Conservation (phyloP, 768 basidiomycete species). For the Mycena amicta region DNA sequence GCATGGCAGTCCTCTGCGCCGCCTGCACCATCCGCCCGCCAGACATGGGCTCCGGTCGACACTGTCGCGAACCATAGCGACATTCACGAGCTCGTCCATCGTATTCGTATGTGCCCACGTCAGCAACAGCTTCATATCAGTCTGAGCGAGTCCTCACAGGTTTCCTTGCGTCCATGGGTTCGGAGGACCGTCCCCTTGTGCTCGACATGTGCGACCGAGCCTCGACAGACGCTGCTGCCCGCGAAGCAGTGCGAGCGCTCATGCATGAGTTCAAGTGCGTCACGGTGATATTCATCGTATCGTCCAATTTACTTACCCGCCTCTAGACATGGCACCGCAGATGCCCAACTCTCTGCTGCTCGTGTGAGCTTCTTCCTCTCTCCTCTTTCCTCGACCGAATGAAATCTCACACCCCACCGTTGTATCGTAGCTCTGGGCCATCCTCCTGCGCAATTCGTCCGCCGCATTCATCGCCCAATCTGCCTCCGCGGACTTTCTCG, state of each 20-base stretch:
- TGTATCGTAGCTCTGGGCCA: slow-evolving; percentile 14
- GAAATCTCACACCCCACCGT: no score
- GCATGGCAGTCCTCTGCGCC: no score
- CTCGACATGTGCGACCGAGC: slow-evolving; percentile 20
- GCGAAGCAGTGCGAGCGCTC: slow-evolving; percentile 16
- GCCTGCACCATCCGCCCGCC: neutral
- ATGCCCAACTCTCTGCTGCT: slow-evolving; percentile 22
- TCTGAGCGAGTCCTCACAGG: no score
- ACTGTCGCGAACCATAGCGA: slow-evolving; percentile 22
- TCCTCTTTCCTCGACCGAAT: neutral
- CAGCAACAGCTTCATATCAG: no score
- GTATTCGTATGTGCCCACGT: no score
- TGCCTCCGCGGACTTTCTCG: slow-evolving; percentile 16
- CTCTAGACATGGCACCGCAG: slow-evolving; percentile 15
- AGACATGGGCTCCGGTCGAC: slow-evolving; percentile 17
- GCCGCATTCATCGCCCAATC: slow-evolving; percentile 19
- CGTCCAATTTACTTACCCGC: neutral
- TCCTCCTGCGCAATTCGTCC: slow-evolving; percentile 20
- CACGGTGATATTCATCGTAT: neutral
- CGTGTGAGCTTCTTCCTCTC: slow-evolving; percentile 1
- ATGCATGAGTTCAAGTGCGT: slow-evolving; percentile 20
- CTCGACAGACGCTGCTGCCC: slow-evolving; percentile 7
- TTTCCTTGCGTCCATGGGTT: slow-evolving; percentile 16
- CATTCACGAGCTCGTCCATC: slow-evolving; percentile 19
- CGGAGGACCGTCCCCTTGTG: slow-evolving; percentile 18